Conservation (phyloP, 2,329 filamentous ascomycete genomes). For the Scleromitrula shiraiana region DNA sequence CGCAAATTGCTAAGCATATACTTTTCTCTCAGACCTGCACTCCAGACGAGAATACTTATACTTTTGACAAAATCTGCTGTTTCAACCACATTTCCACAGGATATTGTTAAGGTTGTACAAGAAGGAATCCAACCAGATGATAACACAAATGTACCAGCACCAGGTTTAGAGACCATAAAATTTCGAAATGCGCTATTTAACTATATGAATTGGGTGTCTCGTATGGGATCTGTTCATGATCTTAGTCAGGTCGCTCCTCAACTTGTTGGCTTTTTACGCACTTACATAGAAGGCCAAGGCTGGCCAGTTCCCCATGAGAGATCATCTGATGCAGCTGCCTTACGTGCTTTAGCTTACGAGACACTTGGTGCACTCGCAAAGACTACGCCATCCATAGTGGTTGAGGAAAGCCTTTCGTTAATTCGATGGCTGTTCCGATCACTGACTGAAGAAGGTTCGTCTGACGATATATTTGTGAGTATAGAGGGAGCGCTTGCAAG, state of each 20-base stretch:
- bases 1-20: conserved; percentile 65
- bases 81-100: conserved; percentile 60
- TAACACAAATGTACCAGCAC: conserved; percentile 27
- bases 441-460: conserved; percentile 68
- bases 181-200: conserved; percentile 76
- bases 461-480: conserved; percentile 68
- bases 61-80: conserved; percentile 69
- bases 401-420: conserved; percentile 42
- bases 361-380: conserved; percentile 75
- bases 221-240: conserved; percentile 54
- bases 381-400: conserved; percentile 50
- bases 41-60: conserved; percentile 69
- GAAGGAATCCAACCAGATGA: conserved; percentile 48
- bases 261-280: conserved; percentile 59
- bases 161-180: conserved; percentile 58
- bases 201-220: conserved; percentile 80
- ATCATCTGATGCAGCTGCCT: conserved; percentile 51
- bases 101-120: conserved; percentile 63
- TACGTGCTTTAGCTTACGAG: conserved; percentile 81
- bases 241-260: conserved; percentile 59
- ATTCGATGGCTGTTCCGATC: conserved; percentile 78
- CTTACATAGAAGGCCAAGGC: conserved; percentile 71
- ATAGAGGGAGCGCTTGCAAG: conserved; percentile 85
- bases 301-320: conserved; percentile 64
- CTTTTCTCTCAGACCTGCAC: conserved; percentile 59